These are phyloP conservation scores for Fusarium sp. DNA, from an alignment of 2,329 filamentous ascomycete genomes.

Conservation along the genomic window DNA sequence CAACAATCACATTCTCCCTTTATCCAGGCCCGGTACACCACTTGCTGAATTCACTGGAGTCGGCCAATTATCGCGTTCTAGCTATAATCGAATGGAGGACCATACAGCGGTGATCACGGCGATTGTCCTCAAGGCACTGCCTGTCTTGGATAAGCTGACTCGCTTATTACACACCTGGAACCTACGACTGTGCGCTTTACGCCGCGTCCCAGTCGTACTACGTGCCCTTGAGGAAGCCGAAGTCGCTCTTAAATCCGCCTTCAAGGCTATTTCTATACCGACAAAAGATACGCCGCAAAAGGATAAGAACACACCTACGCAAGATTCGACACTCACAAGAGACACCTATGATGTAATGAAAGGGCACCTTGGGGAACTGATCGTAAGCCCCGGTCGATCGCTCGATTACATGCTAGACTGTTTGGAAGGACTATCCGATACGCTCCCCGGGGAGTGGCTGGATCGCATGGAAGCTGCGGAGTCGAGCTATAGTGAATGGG, in stretches of 20 bases:
- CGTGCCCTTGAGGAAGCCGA: conserved; percentile 75
- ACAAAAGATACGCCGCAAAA: conserved; percentile 37
- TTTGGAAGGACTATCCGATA: conserved; percentile 86
- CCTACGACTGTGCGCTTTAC: conserved; percentile 79
- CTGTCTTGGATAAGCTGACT: conserved; percentile 80
- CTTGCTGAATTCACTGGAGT: conserved; percentile 50
- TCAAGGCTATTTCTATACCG: conserved; percentile 68
- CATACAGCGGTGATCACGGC: conserved; percentile 91
- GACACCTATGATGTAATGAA: conserved; percentile 71
- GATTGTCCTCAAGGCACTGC: conserved; percentile 89
- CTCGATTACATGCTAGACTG: conserved; percentile 90
- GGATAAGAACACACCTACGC: conserved; percentile 32
- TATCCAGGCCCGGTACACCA: conserved; percentile 56
- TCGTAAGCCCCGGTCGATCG: conserved; percentile 76
- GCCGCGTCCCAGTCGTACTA: conserved; percentile 78
- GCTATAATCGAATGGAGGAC: conserved; percentile 83
- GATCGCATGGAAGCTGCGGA: conserved; percentile 87
- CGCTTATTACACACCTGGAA: conserved; percentile 83
- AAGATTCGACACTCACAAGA: conserved; percentile 53
- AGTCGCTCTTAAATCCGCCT: conserved; percentile 73
- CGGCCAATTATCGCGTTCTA: conserved; percentile 62
- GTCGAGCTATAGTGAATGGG: conserved; percentile 83
- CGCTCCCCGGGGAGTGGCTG: conserved; percentile 87
- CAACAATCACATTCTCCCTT: conserved; percentile 78
- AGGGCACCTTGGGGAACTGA: conserved; percentile 73